Base-by-base conservation (phyloP, 139 green algal genomes). In the Micractinium sp. region DNA sequence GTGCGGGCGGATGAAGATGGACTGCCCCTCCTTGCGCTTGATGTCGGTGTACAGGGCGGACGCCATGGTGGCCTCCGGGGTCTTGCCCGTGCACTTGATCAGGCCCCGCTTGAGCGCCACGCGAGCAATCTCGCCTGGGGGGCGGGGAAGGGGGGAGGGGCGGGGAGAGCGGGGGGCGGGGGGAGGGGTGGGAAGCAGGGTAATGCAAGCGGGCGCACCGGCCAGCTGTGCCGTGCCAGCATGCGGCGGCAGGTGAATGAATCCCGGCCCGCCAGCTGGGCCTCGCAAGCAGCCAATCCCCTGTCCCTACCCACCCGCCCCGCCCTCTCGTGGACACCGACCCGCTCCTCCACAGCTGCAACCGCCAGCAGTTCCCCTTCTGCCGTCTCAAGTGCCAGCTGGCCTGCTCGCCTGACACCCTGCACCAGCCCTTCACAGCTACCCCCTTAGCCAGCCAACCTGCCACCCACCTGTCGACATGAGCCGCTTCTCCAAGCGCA, bases 11-110 rank as follows among this genome's bases (percentile, higher is more conserved):
- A 96, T 94, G 87, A 97, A 97, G n/a, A 95, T 87, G 31, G 93
- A 96, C 39, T 92, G 90, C 0, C 89, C 91, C 38, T 93, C 93
- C 89, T 95, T 96, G 13, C 94, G 91, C 92, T 97, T 97, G 33
- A 98, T 93, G 85, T 98, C 96, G 0, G 96, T 98, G 90, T 98
- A 98, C 61, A 98, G 85, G 5, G 95, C 95, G 13, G 92, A 96
- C 0, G 96, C 96, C 96, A 98, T 98, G 60, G 96, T 98, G 15
- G 96, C 95, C 84, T 98, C 96, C 0, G 96, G 96, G 0, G 96
- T 98, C 86, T 96, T 97, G 75, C 95, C 96, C 60, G 95, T 90
- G 84, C 92, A 95, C 63, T 95, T 92, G 81, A 98, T 93, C 14
- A 97, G 89, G 0, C 92, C 92, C 15, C 93, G 88, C 83, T 95